Evolutionary conservation across 1,284 basidiomycete species (phyloP).

Genomic region (Irpex sp.): DNA sequence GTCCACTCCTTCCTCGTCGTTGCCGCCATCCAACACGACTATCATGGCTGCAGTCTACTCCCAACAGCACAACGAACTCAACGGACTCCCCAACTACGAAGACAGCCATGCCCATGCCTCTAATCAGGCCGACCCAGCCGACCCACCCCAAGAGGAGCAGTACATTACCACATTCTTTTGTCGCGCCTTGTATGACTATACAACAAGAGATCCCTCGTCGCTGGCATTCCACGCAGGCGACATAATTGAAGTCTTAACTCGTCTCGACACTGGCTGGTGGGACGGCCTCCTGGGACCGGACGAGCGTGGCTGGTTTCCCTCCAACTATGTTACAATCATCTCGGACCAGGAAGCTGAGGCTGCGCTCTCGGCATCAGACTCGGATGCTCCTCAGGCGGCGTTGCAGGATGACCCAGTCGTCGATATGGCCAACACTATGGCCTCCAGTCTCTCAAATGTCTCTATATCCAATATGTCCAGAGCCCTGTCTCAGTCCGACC

Average conservation of each 20-base stretch:
- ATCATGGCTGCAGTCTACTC: not conserved
- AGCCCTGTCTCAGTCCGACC: slow-evolving; percentile 32
- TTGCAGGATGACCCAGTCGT: slow-evolving; percentile 34
- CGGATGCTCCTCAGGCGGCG: slow-evolving; percentile 22
- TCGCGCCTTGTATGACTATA: slow-evolving; percentile 90
- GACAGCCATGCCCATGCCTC: not conserved
- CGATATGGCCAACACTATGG: slow-evolving; percentile 49
- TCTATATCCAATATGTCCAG: slow-evolving; percentile 14
- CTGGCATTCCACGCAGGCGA: slow-evolving; percentile 86
- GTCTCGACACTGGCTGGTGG: slow-evolving; percentile 97
- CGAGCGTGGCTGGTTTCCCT: slow-evolving; percentile 96
- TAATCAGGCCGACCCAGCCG: not conserved
- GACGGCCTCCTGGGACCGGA: slow-evolving; percentile 84
- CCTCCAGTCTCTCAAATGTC: slow-evolving; percentile 12
- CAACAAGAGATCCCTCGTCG: slow-evolving; percentile 83
- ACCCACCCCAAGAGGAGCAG: slow-evolving; percentile 42
- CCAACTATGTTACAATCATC: slow-evolving; percentile 87
- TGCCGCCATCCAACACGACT: not conserved
- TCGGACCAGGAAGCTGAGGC: slow-evolving; percentile 77
- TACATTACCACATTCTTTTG: slow-evolving; percentile 79
- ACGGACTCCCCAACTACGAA: not conserved
- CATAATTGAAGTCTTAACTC: slow-evolving; percentile 91
- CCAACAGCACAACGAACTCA: not conserved
- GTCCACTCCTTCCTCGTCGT: not conserved
- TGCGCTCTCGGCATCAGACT: slow-evolving; percentile 50